These are phyloP conservation scores for Vigna reflexopilosa DNA, from an alignment of 306 rosid species.

Conservation along the genomic window DNA sequence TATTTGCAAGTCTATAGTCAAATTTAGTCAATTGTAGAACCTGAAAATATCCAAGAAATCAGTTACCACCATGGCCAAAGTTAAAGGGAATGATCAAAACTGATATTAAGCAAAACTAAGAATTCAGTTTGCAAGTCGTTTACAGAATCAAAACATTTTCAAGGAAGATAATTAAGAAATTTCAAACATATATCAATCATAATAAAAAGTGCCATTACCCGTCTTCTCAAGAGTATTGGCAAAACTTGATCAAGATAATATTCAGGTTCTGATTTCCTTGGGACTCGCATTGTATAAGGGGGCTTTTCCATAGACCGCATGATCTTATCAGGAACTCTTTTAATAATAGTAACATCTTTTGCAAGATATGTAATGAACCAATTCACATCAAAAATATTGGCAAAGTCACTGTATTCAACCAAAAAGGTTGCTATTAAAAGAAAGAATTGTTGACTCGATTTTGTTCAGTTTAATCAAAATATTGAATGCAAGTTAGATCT, in stretches of 20 bases:
- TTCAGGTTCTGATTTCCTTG: slow-evolving; percentile 97
- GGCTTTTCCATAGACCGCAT: slow-evolving; percentile 99
- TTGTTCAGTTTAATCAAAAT: slow-evolving; percentile 18
- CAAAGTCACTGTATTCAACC: slow-evolving; percentile 72
- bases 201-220: slow-evolving; percentile 55
- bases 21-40: slow-evolving; percentile 96
- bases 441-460: slow-evolving; percentile 30
- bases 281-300: slow-evolving; percentile 99
- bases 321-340: slow-evolving; percentile 89
- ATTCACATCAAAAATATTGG: slow-evolving; percentile 80
- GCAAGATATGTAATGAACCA: slow-evolving; percentile 92
- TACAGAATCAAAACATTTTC: slow-evolving; percentile 17
- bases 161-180: slow-evolving; percentile 8
- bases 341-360: slow-evolving; percentile 82
- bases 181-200: slow-evolving; percentile 21
- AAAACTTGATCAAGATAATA: slow-evolving; percentile 96
- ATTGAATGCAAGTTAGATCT: slow-evolving; percentile 28
- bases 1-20: slow-evolving; percentile 93
- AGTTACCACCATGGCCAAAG: slow-evolving; percentile 35
- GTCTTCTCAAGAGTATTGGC: slow-evolving; percentile 90
- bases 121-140: slow-evolving; percentile 13
- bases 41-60: slow-evolving; percentile 54
- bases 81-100: slow-evolving; percentile 29
- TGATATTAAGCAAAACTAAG: slow-evolving; percentile 24
- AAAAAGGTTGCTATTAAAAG: slow-evolving; percentile 11